phyloP scores from a whole-genome alignment of 1,139 yeast genomes.

The Debaryomycetaceae sp. region DNA sequence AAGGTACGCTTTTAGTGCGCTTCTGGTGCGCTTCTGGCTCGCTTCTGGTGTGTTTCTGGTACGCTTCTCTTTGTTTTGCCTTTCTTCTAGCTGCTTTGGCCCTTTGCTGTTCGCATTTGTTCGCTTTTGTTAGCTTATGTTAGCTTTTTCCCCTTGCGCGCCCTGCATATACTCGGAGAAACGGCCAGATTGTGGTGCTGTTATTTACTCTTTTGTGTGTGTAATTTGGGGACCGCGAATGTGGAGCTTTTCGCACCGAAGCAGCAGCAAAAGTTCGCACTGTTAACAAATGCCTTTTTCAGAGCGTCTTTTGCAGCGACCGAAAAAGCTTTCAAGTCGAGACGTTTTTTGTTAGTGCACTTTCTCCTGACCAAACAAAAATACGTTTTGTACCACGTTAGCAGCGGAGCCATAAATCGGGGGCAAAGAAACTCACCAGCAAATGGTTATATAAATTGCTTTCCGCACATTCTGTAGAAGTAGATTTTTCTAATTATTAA shows the following conservation, averaged over 20 bases:
- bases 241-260: not conserved
- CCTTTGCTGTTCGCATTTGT: too few relatives aligned
- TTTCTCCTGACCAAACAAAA: slow-evolving; percentile 6
- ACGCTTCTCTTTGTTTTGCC: not conserved
- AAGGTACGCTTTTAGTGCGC: too few relatives aligned
- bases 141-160: not conserved
- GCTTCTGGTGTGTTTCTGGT: not conserved
- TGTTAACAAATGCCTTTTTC: not conserved
- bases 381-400: slow-evolving; percentile 6
- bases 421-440: slow-evolving; percentile 1
- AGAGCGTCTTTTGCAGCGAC: not conserved
- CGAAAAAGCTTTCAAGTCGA: not conserved
- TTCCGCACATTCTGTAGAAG: not conserved
- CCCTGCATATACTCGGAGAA: not conserved
- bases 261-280: not conserved
- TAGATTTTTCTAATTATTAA: not conserved
- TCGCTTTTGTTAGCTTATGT: too few relatives aligned
- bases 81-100: too few relatives aligned
- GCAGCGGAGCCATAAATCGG: not conserved
- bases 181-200: slow-evolving; percentile 7
- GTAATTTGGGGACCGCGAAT: slow-evolving; percentile 6
- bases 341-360: not conserved
- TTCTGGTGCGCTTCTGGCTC: not conserved
- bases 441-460: slow-evolving; percentile 3
- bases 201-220: slow-evolving; percentile 6